A percentile compares a stretch with the other conserved stretches of the same genome.
These are phyloP conservation scores for Aspergillus piperis DNA, from an alignment of 2,329 filamentous ascomycete species.

Conservation along the genomic window DNA sequence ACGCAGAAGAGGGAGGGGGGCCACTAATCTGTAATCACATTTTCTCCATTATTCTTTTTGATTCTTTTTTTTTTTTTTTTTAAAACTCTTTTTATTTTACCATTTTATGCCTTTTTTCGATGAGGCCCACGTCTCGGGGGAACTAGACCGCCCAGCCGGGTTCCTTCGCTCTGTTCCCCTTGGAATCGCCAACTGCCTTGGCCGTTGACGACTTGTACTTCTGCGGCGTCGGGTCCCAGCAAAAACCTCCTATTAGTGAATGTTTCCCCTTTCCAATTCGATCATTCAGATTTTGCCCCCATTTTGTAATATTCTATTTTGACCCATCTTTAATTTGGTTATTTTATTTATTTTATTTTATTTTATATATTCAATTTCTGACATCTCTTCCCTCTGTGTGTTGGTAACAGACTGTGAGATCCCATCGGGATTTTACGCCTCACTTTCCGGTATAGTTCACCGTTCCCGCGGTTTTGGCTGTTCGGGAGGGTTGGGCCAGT, in stretches of 20 bases:
- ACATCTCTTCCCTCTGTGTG: slow-evolving; percentile 6
- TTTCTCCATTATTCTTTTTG: neutral
- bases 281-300: no score
- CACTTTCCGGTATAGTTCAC: slow-evolving; percentile 30
- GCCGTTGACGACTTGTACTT: neutral
- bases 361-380: neutral
- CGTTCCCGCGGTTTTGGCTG: slow-evolving; percentile 18
- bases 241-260: slow-evolving; percentile 16
- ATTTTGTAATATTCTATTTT: neutral
- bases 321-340: slow-evolving; percentile 5
- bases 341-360: neutral
- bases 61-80: neutral
- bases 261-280: neutral
- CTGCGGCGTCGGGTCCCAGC: neutral
- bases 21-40: neutral
- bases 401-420: slow-evolving; percentile 17
- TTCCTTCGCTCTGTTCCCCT: neutral
- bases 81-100: neutral
- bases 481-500: slow-evolving; percentile 12
- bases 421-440: slow-evolving; percentile 24
- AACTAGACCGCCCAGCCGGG: slow-evolving; percentile 4
- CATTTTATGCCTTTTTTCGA: slow-evolving; percentile 6
- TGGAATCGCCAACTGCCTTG: slow-evolving; percentile 2
- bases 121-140: neutral
- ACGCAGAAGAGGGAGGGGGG: neutral